Percentiles rank a stretch among this genome's conserved stretches.
These are phyloP conservation scores for Sextonia rubra DNA, from an alignment of 164 flowering plant genomes.

Conservation along the genomic window DNA sequence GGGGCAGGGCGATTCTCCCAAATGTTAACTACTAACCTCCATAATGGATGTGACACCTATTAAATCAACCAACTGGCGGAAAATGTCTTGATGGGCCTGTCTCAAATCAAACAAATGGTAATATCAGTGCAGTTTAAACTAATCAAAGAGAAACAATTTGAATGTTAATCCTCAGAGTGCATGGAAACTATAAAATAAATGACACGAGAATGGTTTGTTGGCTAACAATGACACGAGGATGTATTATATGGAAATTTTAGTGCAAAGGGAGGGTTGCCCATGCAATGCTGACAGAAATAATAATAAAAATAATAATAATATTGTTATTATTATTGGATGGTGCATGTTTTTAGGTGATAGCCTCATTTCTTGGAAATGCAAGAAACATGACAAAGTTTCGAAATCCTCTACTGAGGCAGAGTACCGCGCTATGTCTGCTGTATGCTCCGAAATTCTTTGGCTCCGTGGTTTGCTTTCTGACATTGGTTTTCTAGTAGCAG, in stretches of 20 bases:
- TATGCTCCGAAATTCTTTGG: too few relatives aligned
- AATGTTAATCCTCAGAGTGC: not conserved
- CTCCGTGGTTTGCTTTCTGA: too few relatives aligned
- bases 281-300: not conserved
- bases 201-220: not conserved
- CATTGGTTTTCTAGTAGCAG: too few relatives aligned
- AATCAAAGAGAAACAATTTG: not conserved
- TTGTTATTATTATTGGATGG: too few relatives aligned
- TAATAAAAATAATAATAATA: too few relatives aligned
- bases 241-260: not conserved
- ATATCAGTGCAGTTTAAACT: not conserved
- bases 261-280: not conserved
- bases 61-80: constrained; percentile 81
- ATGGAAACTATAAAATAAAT: not conserved
- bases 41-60: constrained; percentile 97
- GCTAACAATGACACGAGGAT: not conserved
- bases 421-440: too few relatives aligned
- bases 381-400: too few relatives aligned
- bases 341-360: too few relatives aligned
- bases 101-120: constrained; percentile 7
- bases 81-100: constrained; percentile 83
- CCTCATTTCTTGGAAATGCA: too few relatives aligned
- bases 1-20: not conserved
- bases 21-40: constrained; percentile 57
- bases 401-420: too few relatives aligned